Percentiles rank a stretch among this genome's conserved stretches.
phyloP scores from a whole-genome alignment of 2,329 filamentous ascomycete species.

The Penicillium sp. region DNA sequence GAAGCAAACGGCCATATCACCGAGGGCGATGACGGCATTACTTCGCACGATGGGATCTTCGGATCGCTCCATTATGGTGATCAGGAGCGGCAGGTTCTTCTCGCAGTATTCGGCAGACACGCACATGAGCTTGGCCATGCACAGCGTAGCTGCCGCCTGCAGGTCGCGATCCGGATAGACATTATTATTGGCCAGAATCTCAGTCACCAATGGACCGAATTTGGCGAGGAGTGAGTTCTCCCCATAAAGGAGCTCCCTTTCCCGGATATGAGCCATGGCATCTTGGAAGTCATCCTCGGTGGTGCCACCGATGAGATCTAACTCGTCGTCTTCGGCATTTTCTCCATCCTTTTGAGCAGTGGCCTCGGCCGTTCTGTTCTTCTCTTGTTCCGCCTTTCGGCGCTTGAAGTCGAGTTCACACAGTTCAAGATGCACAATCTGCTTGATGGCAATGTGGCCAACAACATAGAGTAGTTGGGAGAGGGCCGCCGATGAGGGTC shows the following conservation, averaged over 20 bases:
- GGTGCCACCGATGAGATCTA: constrained; percentile 94
- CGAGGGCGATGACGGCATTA: constrained; percentile 93
- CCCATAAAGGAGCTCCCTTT: constrained; percentile 80
- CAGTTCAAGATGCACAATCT: constrained; percentile 97
- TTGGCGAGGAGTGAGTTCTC: constrained; percentile 79
- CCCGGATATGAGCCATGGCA: constrained; percentile 78
- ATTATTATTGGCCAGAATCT: constrained; percentile 93
- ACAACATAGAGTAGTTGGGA: constrained; percentile 94
- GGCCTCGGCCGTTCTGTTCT: constrained; percentile 45
- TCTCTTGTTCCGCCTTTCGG: constrained; percentile 63
- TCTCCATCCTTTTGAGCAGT: constrained; percentile 52
- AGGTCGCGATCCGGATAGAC: constrained; percentile 85
- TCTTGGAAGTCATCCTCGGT: constrained; percentile 93
- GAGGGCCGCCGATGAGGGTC: constrained; percentile 66
- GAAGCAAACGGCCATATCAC: constrained; percentile 99
- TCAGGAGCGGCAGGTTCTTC: constrained; percentile 83
- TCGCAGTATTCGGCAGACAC: constrained; percentile 97
- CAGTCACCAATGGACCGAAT: constrained; percentile 86
- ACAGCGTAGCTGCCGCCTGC: constrained; percentile 89
- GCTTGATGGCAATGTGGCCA: constrained; percentile 95
- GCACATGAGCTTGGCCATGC: constrained; percentile 97
- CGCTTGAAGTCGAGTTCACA: constrained; percentile 98
- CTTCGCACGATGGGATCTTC: constrained; percentile 88
- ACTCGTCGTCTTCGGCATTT: constrained; percentile 73
- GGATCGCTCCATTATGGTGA: constrained; percentile 96